A percentile compares a stretch with the other conserved stretches of the same genome.
Evolutionary conservation across 1,284 basidiomycete genomes (phyloP).

Genomic region (Xerocomus nothofagi): DNA sequence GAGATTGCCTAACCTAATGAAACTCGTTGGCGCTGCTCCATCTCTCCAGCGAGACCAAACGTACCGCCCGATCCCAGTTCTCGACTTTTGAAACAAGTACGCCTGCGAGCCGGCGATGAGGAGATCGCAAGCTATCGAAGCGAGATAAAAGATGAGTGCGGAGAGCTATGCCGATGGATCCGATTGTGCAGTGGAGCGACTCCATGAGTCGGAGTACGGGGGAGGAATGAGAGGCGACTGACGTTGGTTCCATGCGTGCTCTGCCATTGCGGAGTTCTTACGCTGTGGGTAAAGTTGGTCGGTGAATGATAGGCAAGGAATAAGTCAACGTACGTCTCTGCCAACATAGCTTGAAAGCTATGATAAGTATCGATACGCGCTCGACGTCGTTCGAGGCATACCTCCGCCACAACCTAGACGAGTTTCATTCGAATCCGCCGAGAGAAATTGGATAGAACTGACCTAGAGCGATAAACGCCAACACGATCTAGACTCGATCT

Average conservation of each 20-base stretch:
- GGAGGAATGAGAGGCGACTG: constrained; percentile 6
- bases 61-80: constrained; percentile 34
- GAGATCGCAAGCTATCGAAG: constrained; percentile 33
- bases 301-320: neutral
- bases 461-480: constrained; percentile 35
- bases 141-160: constrained; percentile 31
- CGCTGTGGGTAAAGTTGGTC: constrained; percentile 6
- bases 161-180: constrained; percentile 20
- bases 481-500: constrained; percentile 17
- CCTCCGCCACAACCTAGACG: constrained; percentile 29
- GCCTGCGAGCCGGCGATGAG: constrained; percentile 35
- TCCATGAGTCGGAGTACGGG: neutral
- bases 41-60: neutral
- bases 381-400: constrained; percentile 10
- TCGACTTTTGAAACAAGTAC: constrained; percentile 34
- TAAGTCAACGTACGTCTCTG: constrained; percentile 25
- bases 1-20: constrained; percentile 28
- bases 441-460: constrained; percentile 1
- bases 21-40: neutral
- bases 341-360: constrained; percentile 21
- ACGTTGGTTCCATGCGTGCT: constrained; percentile 30
- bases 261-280: constrained; percentile 29
- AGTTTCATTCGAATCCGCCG: neutral
- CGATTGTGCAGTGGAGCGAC: neutral
- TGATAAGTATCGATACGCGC: constrained; percentile 4